Percentiles rank a stretch among this genome's conserved stretches.
Conservation (phyloP, 768 basidiomycete genomes). For the Tulasnella calospora region DNA sequence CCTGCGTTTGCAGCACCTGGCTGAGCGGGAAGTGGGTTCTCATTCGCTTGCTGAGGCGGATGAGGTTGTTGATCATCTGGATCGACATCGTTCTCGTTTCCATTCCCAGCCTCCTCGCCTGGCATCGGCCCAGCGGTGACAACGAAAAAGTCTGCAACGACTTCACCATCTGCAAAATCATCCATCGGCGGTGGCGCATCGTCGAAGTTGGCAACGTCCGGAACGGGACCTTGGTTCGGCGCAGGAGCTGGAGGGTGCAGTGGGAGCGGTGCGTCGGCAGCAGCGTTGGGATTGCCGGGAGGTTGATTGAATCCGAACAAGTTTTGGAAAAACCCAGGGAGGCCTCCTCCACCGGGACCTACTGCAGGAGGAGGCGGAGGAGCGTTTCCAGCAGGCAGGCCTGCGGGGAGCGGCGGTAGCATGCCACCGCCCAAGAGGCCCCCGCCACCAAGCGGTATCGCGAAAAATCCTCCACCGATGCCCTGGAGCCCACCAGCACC, state of each 20-base stretch:
- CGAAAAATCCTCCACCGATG: neutral
- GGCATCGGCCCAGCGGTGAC: neutral
- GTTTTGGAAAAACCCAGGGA: neutral
- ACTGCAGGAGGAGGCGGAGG: neutral
- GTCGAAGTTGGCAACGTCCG: neutral
- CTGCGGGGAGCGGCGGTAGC: neutral
- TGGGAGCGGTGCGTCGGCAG: neutral
- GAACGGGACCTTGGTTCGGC: neutral
- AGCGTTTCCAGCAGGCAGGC: neutral
- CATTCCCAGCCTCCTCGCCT: neutral
- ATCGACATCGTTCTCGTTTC: neutral
- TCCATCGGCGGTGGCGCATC: neutral
- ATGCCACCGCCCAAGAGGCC: neutral
- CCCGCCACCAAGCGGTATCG: neutral
- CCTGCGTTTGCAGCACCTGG: neutral
- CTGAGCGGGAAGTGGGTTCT: neutral
- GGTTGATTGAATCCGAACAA: neutral
- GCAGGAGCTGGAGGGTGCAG: constrained; percentile 12
- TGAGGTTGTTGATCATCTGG: neutral
- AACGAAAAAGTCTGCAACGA: neutral
- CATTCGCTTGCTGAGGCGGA: neutral
- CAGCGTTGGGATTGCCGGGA: neutral
- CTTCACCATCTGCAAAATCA: neutral
- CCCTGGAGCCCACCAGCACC: neutral
- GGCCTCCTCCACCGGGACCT: neutral